phyloP scores from a whole-genome alignment of 2,329 filamentous ascomycete genomes.

The Trichoderma koningii region DNA sequence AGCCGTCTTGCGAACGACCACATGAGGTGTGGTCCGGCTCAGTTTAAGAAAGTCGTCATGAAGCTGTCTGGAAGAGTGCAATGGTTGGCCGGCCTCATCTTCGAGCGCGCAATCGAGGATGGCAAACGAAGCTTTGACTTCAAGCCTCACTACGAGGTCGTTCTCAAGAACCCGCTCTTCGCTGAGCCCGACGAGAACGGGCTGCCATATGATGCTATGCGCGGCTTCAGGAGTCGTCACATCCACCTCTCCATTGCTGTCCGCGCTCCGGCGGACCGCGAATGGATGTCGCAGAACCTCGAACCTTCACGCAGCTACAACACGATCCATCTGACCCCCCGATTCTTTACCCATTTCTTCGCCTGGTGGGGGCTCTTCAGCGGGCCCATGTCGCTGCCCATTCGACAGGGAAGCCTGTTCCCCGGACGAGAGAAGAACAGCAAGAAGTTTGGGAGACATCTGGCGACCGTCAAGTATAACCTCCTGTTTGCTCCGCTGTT shows the following conservation, averaged over 20 bases:
- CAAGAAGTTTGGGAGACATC: conserved; percentile 96
- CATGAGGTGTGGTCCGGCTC: conserved; percentile 74
- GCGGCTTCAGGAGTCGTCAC: conserved; percentile 93
- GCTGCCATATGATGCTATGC: conserved; percentile 82
- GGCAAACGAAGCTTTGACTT: conserved; percentile 82
- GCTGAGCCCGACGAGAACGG: conserved; percentile 61
- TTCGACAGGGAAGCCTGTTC: conserved; percentile 89
- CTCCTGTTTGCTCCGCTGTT: conserved; percentile 89
- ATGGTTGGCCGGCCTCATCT: conserved; percentile 88
- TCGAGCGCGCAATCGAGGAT: conserved; percentile 77
- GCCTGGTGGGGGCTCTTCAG: conserved; percentile 97
- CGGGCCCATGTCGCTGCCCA: conserved; percentile 88
- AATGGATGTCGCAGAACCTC: conserved; percentile 77
- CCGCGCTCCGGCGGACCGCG: conserved; percentile 79
- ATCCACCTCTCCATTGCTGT: conserved; percentile 95
- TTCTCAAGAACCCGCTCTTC: conserved; percentile 77
- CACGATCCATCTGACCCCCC: conserved; percentile 87
- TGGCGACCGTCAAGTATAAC: conserved; percentile 99
- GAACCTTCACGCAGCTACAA: conserved; percentile 91
- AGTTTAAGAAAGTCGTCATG: conserved; percentile 98
- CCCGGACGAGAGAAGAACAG: conserved; percentile 92
- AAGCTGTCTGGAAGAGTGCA: conserved; percentile 95
- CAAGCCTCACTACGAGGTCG: conserved; percentile 86
- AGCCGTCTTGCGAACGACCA: conserved; percentile 64
- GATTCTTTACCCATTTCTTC: conserved; percentile 98